Base-by-base conservation (phyloP, 1,284 basidiomycete species). In the Malassezia brasiliensis region DNA sequence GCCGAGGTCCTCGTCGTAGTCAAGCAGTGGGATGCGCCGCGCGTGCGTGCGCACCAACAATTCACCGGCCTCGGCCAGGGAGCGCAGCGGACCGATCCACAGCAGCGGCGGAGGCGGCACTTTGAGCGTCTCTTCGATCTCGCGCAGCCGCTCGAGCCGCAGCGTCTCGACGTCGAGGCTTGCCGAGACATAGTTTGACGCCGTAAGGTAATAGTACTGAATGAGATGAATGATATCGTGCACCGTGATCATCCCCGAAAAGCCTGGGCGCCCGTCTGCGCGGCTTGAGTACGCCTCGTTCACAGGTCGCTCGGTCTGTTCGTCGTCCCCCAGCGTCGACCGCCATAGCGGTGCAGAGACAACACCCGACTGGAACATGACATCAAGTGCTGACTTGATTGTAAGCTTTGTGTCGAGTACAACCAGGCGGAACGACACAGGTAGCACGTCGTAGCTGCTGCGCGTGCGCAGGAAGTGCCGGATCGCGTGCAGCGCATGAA, bases 341-440 rank as follows among this genome's bases (percentile, higher is more conserved):
- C 71, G 69, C 72, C 93, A 99, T n/a, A 98, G 79, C 3, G 94
- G 93, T 3, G 94, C 94, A 5, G 93, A 96, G 5, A 98, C 93
- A 53, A 98, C 90, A 60, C 90, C 90, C 5, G 72, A 68, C 57
- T 72, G 70, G 63, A 65, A 72, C 70, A 74, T 73, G 60, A 73
- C 68, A 7, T 74, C 72, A 12, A 74, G 56, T 12, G 72, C 72
- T 0, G 72, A 66, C 51, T 66, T 67, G 44, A 74, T 67, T 5
- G 69, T 67, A 22, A 74, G 64, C 41, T 71, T 66, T 8, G 69
- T 73, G 77, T 99, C 94, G 51, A 99, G 83, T 17, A 96, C 90
- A 71, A 98, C 96, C 65, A 98, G 81, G 63, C 94, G 82, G 77
- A 93, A 98, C 77, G 85, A 88, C 77, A 96, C 88, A 15, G 91